Base-by-base conservation (phyloP, 208 protist genomes). In the Trypanosoma mega region DNA sequence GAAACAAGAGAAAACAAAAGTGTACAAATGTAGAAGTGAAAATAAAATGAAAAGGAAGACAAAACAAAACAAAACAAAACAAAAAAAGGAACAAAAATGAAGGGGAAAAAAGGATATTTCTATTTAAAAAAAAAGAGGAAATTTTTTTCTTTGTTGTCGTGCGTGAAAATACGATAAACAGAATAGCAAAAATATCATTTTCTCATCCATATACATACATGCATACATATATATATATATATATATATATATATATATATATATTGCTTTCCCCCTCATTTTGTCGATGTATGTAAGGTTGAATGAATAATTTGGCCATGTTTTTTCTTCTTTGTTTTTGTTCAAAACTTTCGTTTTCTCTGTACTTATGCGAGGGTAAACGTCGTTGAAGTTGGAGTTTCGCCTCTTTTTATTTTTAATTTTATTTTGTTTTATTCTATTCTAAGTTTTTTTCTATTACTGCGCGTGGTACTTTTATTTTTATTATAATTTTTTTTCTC, bases 321-420 rank as follows among this genome's bases (percentile, higher is more conserved):
- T 27, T 26, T 20, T 52, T 52, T 52, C 2, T 51, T 51, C 30
- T 51, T 51, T 51, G 4, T 52, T 52, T 34, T 52, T 6, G 3
- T 52, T 20, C 24, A 52, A 52, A 11, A 12, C 12, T 6, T 12
- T 39, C 34, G 34, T 39, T 6, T 12, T 39, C 12, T 6, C 6
- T 16, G 6, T 6, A 12, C 12, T 6, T 39, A 16, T 39, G 34
- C 12, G 12, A 39, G 34, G 8, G 34, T 39, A n/a, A n/a, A n/a
- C n/a, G n/a, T n/a, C n/a, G n/a, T n/a, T n/a, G n/a, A n/a, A n/a
- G n/a, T n/a, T n/a, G n/a, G n/a, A n/a, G n/a, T n/a, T n/a, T n/a
- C n/a, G n/a, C n/a, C n/a, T 12, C 12, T 39, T 39, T 16, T 39
- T 39, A 39, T 16, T 39, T 16, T 39, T 39, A 39, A 16, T 39